Conservation (phyloP, 106 monocot species). For the Agapanthus africanus region DNA sequence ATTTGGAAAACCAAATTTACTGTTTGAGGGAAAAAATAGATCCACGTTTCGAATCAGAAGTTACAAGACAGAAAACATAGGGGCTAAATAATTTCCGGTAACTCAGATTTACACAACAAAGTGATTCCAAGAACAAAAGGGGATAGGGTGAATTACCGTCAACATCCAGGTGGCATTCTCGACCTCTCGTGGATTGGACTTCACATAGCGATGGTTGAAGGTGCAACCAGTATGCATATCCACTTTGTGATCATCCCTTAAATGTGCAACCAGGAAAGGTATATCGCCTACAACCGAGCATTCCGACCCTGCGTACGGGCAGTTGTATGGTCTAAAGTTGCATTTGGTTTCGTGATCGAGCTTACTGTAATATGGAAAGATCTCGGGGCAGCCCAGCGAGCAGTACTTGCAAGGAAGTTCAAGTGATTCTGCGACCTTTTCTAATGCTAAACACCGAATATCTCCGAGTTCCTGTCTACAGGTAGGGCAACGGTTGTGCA, state of each 20-base stretch:
- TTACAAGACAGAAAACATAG: no score
- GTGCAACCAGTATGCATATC: slow-evolving; percentile 90
- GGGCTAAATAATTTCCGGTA: no score
- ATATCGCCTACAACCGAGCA: slow-evolving; percentile 69
- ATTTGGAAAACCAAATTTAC: no score
- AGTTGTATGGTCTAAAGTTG: slow-evolving; percentile 75
- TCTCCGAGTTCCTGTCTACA: slow-evolving; percentile 87
- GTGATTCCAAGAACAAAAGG: neutral
- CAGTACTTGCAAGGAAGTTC: slow-evolving; percentile 84
- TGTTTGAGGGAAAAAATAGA: no score
- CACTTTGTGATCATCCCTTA: slow-evolving; percentile 85
- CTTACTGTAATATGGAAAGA: slow-evolving; percentile 82
- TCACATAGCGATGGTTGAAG: slow-evolving; percentile 92
- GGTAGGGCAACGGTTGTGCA: slow-evolving; percentile 81
- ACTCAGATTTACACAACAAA: no score
- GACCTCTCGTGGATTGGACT: slow-evolving; percentile 72
- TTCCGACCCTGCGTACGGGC: slow-evolving; percentile 91
- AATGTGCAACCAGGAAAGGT: slow-evolving; percentile 64
- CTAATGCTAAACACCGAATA: slow-evolving; percentile 83
- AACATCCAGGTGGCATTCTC: slow-evolving; percentile 98
- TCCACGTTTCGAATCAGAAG: no score
- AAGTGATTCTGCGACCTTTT: slow-evolving; percentile 87
- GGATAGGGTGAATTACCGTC: slow-evolving; percentile 39
- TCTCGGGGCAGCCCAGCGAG: slow-evolving; percentile 66
- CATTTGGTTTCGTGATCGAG: slow-evolving; percentile 76